A percentile compares a stretch with the other conserved stretches of the same genome.
Evolutionary conservation across 202 grass and related monocot species (phyloP).

Genomic region (Brachypodium distachyon): DNA sequence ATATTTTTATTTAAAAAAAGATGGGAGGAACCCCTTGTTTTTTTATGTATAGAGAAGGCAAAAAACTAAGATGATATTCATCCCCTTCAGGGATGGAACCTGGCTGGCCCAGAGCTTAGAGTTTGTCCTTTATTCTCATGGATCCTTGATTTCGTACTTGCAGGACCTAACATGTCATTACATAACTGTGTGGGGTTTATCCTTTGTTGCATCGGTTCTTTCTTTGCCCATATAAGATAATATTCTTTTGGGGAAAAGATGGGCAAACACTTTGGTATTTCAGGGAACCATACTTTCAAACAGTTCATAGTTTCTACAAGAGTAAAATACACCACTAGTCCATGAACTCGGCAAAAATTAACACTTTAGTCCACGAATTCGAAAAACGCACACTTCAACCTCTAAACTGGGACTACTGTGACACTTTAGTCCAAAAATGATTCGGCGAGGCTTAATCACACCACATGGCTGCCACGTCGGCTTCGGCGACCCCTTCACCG

Average conservation of each 20-base stretch:
- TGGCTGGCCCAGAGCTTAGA: background rate
- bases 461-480: no score
- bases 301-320: background rate
- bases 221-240: background rate
- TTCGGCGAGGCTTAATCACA: no score
- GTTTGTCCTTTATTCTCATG: background rate
- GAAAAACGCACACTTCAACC: no score
- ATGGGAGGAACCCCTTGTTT: no score
- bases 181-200: background rate
- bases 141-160: background rate
- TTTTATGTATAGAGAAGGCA: background rate
- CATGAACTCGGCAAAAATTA: no score
- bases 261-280: background rate
- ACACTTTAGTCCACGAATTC: no score
- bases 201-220: background rate
- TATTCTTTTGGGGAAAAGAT: background rate
- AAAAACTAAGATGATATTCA: background rate
- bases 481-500: no score
- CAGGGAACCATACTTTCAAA: background rate
- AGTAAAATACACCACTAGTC: no score
- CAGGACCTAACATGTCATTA: background rate
- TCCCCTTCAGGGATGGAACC: background rate
- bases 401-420: no score
- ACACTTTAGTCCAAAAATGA: no score
- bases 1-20: background rate